phyloP scores from a whole-genome alignment of 2,329 filamentous ascomycete genomes.

The Dactylellina cionopaga region DNA sequence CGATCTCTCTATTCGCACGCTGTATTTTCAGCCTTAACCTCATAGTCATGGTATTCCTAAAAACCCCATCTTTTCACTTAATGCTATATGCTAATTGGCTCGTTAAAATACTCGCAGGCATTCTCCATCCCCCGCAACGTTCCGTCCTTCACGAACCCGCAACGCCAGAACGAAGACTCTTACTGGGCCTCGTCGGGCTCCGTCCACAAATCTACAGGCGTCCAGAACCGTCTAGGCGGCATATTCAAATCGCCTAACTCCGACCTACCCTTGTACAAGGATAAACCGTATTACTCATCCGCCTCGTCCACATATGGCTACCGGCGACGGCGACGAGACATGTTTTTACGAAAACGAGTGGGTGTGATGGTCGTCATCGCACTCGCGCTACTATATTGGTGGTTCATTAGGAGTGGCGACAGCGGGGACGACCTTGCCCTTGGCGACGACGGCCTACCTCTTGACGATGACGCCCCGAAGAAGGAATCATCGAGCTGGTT shows the following conservation, averaged over 20 bases:
- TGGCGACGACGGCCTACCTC: conserved; percentile 59
- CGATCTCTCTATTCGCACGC: too few species aligned
- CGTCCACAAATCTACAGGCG: conserved; percentile 61
- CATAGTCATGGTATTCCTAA: too few species aligned
- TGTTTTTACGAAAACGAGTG: conserved; percentile 63
- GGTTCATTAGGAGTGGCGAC: background rate
- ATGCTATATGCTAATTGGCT: background rate
- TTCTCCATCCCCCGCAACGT: conserved; percentile 76
- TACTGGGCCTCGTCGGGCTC: conserved; percentile 70
- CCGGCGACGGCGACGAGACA: conserved; percentile 71
- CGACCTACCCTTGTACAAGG: conserved; percentile 95
- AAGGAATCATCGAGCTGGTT: conserved; percentile 68
- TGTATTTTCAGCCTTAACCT: too few species aligned
- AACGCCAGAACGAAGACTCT: conserved; percentile 73
- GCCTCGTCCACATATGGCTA: conserved; percentile 61
- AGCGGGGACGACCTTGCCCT: conserved; percentile 62
- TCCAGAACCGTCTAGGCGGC: conserved; percentile 63
- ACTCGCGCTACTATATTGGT: conserved; percentile 54
- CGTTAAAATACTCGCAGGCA: conserved; percentile 61
- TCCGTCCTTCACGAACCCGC: conserved; percentile 74
- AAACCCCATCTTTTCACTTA: too few species aligned
- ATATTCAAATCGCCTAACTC: conserved; percentile 72
- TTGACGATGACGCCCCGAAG: conserved; percentile 64
- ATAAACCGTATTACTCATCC: conserved; percentile 85
- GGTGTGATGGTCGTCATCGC: conserved; percentile 13